Base-by-base conservation (phyloP, 805 yeast species). In the Wickerhamiella alocasiicola region DNA sequence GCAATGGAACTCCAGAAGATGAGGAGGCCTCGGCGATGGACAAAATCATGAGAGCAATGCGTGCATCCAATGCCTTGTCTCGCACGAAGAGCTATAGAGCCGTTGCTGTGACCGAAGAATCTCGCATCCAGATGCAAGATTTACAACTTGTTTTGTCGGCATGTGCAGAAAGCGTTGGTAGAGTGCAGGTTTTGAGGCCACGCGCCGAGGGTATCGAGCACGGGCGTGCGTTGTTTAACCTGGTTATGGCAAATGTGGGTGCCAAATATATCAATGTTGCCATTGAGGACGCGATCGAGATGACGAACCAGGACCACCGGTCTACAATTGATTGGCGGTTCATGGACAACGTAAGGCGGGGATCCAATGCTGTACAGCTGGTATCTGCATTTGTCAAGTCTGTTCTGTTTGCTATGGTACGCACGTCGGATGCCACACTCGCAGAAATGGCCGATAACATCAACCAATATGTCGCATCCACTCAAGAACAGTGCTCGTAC, bases 161-260 rank as follows among this genome's bases (percentile, higher is more conserved):
- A 13, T 70, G 78, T 6, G 78, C 83, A 26, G 96, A 85, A 59
- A 70, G 87, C 1, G 65, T 84, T 2, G 67, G 95, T 54, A 66
- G 79, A 3, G 68, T 82, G 51, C 95, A 84, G 55, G 63, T 83
- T 28, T 39, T 52, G 42, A 37, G 53, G 16, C 67, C 76, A 2
- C 42, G 49, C n/a, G 32, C 27, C 2, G 52, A 70, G 44, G 65
- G 81, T 2, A 69, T 78, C 5, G 76, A 70, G 33, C 72, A 76
- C 51, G 70, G 83, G 0, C 60, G 74, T 32, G 85, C 76, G 46
- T 58, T 87, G 11, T 64, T 81, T 44, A 82, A 81, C 46, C 66
- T 81, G 27, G 55, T 83, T 39, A 58, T 83, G 17, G 66, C 72
- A 35, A 84, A 79, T 41, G 66, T 82, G 28, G 91, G 94, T 1